phyloP scores from a whole-genome alignment of 208 protist genomes.

The Balamuthia mandrillaris region DNA sequence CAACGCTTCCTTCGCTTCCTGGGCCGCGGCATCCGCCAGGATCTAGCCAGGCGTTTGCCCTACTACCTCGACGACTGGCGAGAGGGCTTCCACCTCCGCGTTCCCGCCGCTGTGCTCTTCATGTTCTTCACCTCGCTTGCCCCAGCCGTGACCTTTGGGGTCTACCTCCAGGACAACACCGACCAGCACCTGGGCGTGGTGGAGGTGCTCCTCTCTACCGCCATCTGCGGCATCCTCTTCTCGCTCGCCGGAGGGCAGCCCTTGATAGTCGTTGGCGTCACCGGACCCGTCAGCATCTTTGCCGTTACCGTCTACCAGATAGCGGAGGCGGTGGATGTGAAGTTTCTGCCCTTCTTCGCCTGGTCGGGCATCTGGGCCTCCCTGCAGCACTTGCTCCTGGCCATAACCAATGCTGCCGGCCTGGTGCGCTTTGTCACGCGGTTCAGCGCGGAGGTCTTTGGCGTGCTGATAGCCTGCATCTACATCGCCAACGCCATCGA shows the following conservation, averaged over 20 bases:
- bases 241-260: conserved; percentile 37
- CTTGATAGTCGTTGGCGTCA: conserved; percentile 53
- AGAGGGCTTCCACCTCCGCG: neutral
- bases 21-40: neutral
- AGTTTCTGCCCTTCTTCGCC: conserved; percentile 41
- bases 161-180: neutral
- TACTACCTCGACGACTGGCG: conserved; percentile 6
- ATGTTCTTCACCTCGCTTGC: conserved; percentile 37
- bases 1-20: too few relatives aligned
- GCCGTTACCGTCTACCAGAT: conserved; percentile 40
- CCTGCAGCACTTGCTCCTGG: conserved; percentile 46
- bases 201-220: conserved; percentile 43
- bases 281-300: conserved; percentile 50
- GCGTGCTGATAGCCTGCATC: conserved; percentile 47
- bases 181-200: conserved; percentile 1
- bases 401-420: conserved; percentile 1
- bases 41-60: neutral
- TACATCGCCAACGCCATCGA: conserved; percentile 46
- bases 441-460: conserved; percentile 52
- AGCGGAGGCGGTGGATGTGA: conserved; percentile 4
- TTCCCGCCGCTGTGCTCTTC: conserved; percentile 40
- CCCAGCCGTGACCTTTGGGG: conserved; percentile 45
- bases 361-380: conserved; percentile 39
- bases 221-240: conserved; percentile 41
- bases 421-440: conserved; percentile 37